Evolutionary conservation across 805 yeast species (phyloP), one percentile per base, ranked within the genome.

Genomic region (Kuraishia borneana): DNA sequence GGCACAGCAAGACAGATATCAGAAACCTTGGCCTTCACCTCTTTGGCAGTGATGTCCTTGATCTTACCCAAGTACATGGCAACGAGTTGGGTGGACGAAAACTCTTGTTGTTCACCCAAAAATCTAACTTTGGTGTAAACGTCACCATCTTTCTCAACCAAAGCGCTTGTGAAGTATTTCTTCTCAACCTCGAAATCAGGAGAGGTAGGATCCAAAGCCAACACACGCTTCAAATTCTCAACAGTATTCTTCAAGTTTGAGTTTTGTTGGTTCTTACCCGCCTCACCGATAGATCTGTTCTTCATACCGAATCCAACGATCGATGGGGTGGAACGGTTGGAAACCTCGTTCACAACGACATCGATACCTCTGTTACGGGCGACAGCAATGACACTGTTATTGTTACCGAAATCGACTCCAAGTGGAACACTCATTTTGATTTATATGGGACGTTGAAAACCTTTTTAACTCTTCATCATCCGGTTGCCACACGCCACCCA

Each of bases 311-410:
- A 92, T 22, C 96, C 97, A 47, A 92, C 92, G 45, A 62, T 59
- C 16, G 75, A 56, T 45, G 99, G 98, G 22, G 99, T 92, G 46
- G 94, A 62, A 64, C 99, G 82, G 80, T 92, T 92, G 38, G 97
- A 88, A 32, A 92, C 97, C 65, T 92, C 99, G 60, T 92, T 92
- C 65, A 92, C 97, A 52, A 92, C 84, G 52, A 92, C 80, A 62
- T 92, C 99, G 56, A 92, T 92, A 56, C 97, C 97, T 70, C 97
- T 80, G 76, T 89, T 92, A 61, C 89, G 82, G 43, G 98, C 98
- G 57, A 94, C 81, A 29, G 94, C 97, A 57, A 89, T 73, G 48
- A 89, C 96, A 44, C 95, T 77, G 71, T 74, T 83, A 70, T 75
- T 72, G 68, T 87, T 87, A 67, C 98, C 98, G 58, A 92, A 81